These are phyloP conservation scores for Crepidotus variabilis DNA, from an alignment of 768 basidiomycete species.

Conservation along the genomic window DNA sequence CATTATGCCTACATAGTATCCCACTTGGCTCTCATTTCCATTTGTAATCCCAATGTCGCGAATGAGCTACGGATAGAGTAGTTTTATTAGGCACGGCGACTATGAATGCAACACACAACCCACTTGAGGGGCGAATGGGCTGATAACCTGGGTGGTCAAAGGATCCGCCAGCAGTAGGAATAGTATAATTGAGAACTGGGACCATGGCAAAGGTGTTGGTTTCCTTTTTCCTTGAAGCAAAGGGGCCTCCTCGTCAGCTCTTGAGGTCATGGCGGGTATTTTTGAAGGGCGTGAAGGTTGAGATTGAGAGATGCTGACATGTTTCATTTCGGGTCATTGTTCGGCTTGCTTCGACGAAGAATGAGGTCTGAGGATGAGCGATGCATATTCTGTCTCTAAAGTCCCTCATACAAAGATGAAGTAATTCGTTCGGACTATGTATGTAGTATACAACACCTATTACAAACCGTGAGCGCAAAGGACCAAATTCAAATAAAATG, in stretches of 20 bases:
- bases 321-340: too few species aligned
- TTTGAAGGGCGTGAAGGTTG: too few species aligned
- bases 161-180: conserved; percentile 78
- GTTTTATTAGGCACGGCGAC: not conserved
- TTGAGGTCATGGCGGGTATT: not conserved
- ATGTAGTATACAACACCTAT: too few species aligned
- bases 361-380: too few species aligned
- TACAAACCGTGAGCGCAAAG: too few species aligned
- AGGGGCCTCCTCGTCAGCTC: conserved; percentile 60
- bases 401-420: too few species aligned
- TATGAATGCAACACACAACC: conserved; percentile 11
- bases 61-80: conserved; percentile 48
- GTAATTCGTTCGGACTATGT: too few species aligned
- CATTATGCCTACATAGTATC: conserved; percentile 74
- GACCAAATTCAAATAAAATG: too few species aligned
- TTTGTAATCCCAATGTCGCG: conserved; percentile 65
- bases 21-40: conserved; percentile 68
- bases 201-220: conserved; percentile 61
- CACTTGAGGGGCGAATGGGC: conserved; percentile 76
- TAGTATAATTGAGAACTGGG: conserved; percentile 65
- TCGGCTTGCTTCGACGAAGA: too few species aligned
- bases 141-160: conserved; percentile 70
- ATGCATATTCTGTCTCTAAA: too few species aligned
- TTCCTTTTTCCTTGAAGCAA: conserved; percentile 35
- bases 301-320: too few species aligned